phyloP scores from a whole-genome alignment of 169 alveolate species.

The Plasmodium yoelii region DNA sequence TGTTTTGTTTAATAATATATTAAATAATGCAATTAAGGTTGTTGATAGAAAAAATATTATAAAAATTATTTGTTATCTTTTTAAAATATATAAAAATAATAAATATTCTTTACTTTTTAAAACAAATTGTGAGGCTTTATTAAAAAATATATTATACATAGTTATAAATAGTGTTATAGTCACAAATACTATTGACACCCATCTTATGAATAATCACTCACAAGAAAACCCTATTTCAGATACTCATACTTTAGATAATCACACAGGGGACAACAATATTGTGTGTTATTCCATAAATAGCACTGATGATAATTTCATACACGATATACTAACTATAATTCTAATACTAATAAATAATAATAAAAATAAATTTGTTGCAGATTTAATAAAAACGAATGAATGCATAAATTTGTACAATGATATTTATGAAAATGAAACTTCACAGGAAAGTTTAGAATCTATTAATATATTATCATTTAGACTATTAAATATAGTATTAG shows the following conservation, averaged over 20 bases:
- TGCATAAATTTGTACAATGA: slow-evolving; percentile 33
- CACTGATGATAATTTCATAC: slow-evolving; percentile 43
- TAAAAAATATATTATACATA: slow-evolving; percentile 32
- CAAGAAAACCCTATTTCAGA: neutral
- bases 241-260: neutral
- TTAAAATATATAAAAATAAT: slow-evolving; percentile 68
- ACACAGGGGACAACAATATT: neutral
- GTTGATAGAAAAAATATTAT: slow-evolving; percentile 70
- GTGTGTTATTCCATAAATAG: neutral
- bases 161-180: slow-evolving; percentile 25
- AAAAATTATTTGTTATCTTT: slow-evolving; percentile 71
- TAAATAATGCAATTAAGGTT: slow-evolving; percentile 41
- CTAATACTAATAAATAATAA: slow-evolving; percentile 49
- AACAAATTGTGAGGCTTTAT: slow-evolving; percentile 59
- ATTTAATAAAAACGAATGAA: slow-evolving; percentile 54
- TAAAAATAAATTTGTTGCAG: slow-evolving; percentile 55
- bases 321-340: slow-evolving; percentile 43
- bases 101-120: slow-evolving; percentile 69
- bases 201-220: neutral
- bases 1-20: slow-evolving; percentile 53
- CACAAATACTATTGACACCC: neutral
- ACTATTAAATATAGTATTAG: slow-evolving; percentile 47
- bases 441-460: slow-evolving; percentile 60
- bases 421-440: slow-evolving; percentile 58
- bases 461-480: slow-evolving; percentile 64